Evolutionary conservation across 257 asterid genomes (phyloP), one percentile per base, ranked within the genome.

Genomic region (Primulina huaijiensis): DNA sequence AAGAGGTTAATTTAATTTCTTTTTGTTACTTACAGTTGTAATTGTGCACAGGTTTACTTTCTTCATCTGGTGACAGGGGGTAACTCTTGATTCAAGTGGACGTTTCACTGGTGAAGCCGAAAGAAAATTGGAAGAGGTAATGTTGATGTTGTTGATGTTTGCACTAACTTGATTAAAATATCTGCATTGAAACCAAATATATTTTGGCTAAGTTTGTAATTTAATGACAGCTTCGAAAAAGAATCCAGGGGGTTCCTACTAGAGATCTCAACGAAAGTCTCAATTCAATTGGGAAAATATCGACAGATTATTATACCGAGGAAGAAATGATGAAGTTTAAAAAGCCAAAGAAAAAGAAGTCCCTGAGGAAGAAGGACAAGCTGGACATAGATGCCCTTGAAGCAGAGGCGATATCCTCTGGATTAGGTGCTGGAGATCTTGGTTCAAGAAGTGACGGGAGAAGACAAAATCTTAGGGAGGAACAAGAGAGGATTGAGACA

Each of bases 311-410:
- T 79, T 88, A 78, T 67, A 89, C 97, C 50, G 88, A 85, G 76
- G 97, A 91, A 75, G 99, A 91, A 80, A 88, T 94, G 96, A 73
- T 84, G 62, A 82, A 88, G 72, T 94, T 91, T 76, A 88, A 88
- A 75, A 94, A 85, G 86, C 96, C 99, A 71, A 94, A 89, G 89
- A 94, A 94, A 75, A 94, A 91, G 85, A 94, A 89, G 78, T 86
- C 97, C 35, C 74, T 91, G 76, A 85, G 97, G 84, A 94, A 89
- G 82, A 91, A 83, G 82, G 97, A 91, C 61, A 94, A 94, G 84
- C 80, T 91, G 82, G 95, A 89, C 72, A 17, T 91, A 57, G 84
- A 85, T 77, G 88, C 93, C 75, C 96, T 91, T 65, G 99, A 91
- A 84, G 96, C 93, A 57, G 99, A 94, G 86, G 97, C 99, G 72